Evolutionary conservation across 208 protist genomes (phyloP), one percentile per base, ranked within the genome.

Genomic region (Trypanosomatidae sp.): DNA sequence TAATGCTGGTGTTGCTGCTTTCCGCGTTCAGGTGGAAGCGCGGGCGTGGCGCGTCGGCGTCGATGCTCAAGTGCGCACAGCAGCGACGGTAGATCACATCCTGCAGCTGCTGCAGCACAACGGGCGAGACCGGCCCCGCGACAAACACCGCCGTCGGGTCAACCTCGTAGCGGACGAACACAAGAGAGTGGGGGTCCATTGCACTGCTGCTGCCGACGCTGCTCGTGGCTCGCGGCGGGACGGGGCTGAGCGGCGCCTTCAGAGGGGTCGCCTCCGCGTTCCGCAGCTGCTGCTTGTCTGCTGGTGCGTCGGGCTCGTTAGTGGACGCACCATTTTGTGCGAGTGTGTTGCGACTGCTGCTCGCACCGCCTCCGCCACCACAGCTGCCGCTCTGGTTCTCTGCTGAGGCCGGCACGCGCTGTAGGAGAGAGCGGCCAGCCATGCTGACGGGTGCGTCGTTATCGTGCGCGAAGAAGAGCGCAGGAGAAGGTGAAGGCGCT

Each of bases 91-190:
- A 80, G 58, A 92, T 86, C 41, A 79, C 79, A 7, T 90, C 80
- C 47, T 86, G 75, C 17, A 93, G 79, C 10, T 75, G 73, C 36
- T 80, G 65, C 30, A 93, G 80, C 77, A 86, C 80, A 15, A 30
- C 44, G 17, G 74, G 79, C 19, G 46, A 69, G 44, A 91, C 83
- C 7, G 66, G 70, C 0, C 89, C 89, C 1, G 71, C 73, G 17
- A 93, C 69, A 66, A 77, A 77, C 39, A 91, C 71, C n/a, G 82
- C 81, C 10, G 86, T 81, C 0, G 86, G 89, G 67, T 90, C 73
- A 3, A 88, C 60, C 33, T 89, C 85, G 73, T 90, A 91, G n/a
- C 80, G 86, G 0, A 93, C 80, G 25, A 88, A 74, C 12, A 93
- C 81, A 33, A 85, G 28, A 1, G 69, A 41, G 0, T 74, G 71